These are phyloP conservation scores for Suillus subalutaceus DNA, from an alignment of 768 basidiomycete species.

Conservation along the genomic window DNA sequence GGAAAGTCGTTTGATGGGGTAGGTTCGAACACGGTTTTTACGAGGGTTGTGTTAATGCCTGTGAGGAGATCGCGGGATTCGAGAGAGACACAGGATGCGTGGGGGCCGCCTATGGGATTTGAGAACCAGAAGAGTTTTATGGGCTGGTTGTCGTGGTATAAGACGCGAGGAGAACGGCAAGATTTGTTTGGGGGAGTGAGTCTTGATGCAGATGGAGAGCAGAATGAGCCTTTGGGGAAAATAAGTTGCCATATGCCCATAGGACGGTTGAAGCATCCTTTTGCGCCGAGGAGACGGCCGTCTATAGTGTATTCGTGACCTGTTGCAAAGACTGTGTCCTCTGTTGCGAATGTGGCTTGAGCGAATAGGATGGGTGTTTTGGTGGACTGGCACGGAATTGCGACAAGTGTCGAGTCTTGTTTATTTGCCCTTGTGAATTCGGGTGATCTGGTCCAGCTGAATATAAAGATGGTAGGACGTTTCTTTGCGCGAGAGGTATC, in stretches of 20 bases:
- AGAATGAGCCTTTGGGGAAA: slow-evolving; percentile 21
- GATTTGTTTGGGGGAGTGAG: slow-evolving; percentile 48
- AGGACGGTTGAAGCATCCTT: slow-evolving; percentile 62
- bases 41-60: slow-evolving; percentile 30
- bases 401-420: slow-evolving; percentile 13
- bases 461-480: slow-evolving; percentile 55
- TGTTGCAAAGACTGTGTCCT: slow-evolving; percentile 53
- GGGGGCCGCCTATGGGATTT: slow-evolving; percentile 57
- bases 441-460: slow-evolving; percentile 41
- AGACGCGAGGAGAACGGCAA: slow-evolving; percentile 62
- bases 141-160: slow-evolving; percentile 27
- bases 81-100: slow-evolving; percentile 56
- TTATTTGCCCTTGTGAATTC: background rate
- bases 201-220: slow-evolving; percentile 30
- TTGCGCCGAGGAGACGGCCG: slow-evolving; percentile 60
- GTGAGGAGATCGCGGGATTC: slow-evolving; percentile 43
- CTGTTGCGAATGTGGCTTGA: slow-evolving; percentile 54
- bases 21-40: slow-evolving; percentile 46
- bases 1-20: slow-evolving; percentile 46
- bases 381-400: slow-evolving; percentile 14
- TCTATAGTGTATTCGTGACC: slow-evolving; percentile 64
- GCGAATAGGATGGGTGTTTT: slow-evolving; percentile 45
- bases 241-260: slow-evolving; percentile 56
- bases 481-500: slow-evolving; percentile 58
- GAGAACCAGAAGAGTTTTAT: slow-evolving; percentile 56